Evolutionary conservation across 768 basidiomycete genomes (phyloP), one percentile per base, ranked within the genome.

Genomic region (Boletus subparvulus): DNA sequence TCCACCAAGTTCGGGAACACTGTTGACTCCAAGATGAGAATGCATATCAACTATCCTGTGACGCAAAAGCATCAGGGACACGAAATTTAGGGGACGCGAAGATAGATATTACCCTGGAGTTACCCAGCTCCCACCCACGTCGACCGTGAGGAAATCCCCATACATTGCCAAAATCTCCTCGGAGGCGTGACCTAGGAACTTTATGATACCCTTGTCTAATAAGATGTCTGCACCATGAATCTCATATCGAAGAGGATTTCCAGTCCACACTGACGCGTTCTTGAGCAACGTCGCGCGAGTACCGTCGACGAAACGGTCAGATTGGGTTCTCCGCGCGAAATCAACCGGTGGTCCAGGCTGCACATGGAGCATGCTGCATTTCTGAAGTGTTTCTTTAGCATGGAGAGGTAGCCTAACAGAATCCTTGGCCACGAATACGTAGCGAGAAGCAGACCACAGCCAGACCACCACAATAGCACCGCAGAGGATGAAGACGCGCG

Each of bases 1-100:
- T 32, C 84, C 80, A 59, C 62, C 45, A 66, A 84, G 69, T 8
- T 28, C 54, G 0, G 94, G 94, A 14, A 80, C 66, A 42, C 86
- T 84, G 59, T 81, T 69, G 6, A 95, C 74, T 4, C 92, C 94
- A 41, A 94, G 71, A 67, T 94, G 92, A 6, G 91, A 90, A 70
- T 92, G 85, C 61, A 90, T 71, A 64, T 91, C 88, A 32, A 90
- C 85, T 55, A 77, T 83, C 45, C 62, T 64, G 42, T 33, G 49
- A 28, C 46, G 37, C 42, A 61, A 44, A 8, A 24, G 68, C 65
- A 17, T 71, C 21, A 83, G 50, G 74, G 73, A 78, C 66, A 65
- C 24, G 65, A 68, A 14, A 55, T 21, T 49, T n/a, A 70, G 56
- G 24, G 68, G 48, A 35, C 61, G 61, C 45, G 47, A 65, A 28